Conservation (phyloP, 139 green algal genomes). For the Diplosphaera chodatii region DNA sequence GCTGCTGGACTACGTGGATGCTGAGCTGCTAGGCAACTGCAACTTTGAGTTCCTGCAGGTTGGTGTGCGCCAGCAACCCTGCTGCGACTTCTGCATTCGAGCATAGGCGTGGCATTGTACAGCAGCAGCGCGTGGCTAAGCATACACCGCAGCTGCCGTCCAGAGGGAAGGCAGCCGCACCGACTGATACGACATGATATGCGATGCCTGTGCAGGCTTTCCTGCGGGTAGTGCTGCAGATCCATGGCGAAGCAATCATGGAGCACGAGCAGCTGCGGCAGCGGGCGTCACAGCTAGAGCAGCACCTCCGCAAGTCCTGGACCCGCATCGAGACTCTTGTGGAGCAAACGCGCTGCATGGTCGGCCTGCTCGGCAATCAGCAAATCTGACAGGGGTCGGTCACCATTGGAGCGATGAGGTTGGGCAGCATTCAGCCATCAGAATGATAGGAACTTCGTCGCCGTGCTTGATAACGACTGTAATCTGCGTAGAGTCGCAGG, state of each 20-base stretch:
- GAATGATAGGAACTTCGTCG: too few relatives aligned
- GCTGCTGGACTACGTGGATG: conserved; percentile 59
- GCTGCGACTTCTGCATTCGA: too few relatives aligned
- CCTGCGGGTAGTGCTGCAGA: conserved; percentile 27
- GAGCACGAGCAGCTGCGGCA: conserved; percentile 30
- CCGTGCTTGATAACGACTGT: too few relatives aligned
- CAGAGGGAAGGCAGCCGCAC: too few relatives aligned
- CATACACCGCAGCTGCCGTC: too few relatives aligned
- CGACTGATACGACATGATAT: too few relatives aligned
- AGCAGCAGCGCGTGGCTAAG: too few relatives aligned
- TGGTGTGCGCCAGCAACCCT: too few relatives aligned
- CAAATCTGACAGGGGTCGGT: conserved; percentile 32
- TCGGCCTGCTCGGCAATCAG: conserved; percentile 66
- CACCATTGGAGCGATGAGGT: too few relatives aligned
- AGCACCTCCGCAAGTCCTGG: conserved; percentile 44
- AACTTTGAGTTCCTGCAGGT: conserved; percentile 82
- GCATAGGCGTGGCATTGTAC: too few relatives aligned
- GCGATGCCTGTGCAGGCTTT: conserved; percentile 42
- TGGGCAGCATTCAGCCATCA: too few relatives aligned
- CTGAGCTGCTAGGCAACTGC: conserved; percentile 32
- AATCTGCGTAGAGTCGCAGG: too few relatives aligned
- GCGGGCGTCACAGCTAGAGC: conserved; percentile 25
- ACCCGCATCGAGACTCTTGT: conserved; percentile 55
- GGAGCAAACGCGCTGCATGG: conserved; percentile 62
- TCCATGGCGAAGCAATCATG: conserved; percentile 62